A percentile compares a stretch with the other conserved stretches of the same genome.
Evolutionary conservation across 805 yeast genomes (phyloP).

Genomic region (Candida saitoana): DNA sequence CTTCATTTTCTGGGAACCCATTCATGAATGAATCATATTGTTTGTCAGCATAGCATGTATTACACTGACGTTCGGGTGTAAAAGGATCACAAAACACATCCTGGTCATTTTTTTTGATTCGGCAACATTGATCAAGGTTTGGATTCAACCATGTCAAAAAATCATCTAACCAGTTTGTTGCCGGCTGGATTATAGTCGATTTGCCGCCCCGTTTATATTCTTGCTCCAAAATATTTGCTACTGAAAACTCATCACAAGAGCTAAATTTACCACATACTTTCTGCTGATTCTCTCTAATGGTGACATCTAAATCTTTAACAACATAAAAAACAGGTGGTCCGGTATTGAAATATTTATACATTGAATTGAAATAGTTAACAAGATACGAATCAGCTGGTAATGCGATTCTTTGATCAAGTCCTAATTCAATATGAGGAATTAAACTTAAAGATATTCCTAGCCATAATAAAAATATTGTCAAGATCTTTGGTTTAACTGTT

Average conservation of each 20-base stretch:
- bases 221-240: constrained; percentile 78
- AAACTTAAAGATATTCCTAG: constrained; percentile 65
- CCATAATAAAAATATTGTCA: constrained; percentile 56
- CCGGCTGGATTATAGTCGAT: constrained; percentile 74
- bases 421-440: constrained; percentile 67
- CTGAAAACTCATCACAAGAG: constrained; percentile 72
- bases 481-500: constrained; percentile 43
- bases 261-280: constrained; percentile 84
- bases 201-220: constrained; percentile 64
- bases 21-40: constrained; percentile 70
- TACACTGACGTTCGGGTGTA: constrained; percentile 68
- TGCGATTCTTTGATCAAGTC: constrained; percentile 87
- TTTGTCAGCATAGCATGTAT: constrained; percentile 61
- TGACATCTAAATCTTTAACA: constrained; percentile 62
- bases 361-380: constrained; percentile 73
- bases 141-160: constrained; percentile 86
- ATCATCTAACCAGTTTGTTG: constrained; percentile 92
- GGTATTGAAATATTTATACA: constrained; percentile 67
- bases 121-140: constrained; percentile 78
- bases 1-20: constrained; percentile 72
- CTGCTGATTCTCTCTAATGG: constrained; percentile 59
- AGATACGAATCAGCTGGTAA: constrained; percentile 80
- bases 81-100: constrained; percentile 62
- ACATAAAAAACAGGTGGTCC: constrained; percentile 94
- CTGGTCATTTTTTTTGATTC: constrained; percentile 47